Percentiles rank a stretch among this genome's conserved stretches.
Conservation (phyloP, 1,284 basidiomycete genomes). For the Mycena citricolor region DNA sequence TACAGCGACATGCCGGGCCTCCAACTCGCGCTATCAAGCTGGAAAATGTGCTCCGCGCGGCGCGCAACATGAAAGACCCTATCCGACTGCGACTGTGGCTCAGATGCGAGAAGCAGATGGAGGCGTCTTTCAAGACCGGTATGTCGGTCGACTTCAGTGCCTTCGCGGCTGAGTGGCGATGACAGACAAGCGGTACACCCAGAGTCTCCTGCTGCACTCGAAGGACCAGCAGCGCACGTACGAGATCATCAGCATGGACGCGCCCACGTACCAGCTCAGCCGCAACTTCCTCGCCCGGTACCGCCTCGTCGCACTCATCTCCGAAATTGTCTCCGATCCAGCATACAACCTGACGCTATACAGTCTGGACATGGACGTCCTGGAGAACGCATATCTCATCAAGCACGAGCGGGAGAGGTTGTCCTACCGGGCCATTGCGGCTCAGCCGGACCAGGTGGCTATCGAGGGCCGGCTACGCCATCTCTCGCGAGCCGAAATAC, state of each 20-base stretch:
- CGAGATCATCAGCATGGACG: constrained; percentile 10
- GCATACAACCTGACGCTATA: not conserved
- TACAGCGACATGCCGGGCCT: not conserved
- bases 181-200: constrained; percentile 1
- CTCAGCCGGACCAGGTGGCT: not conserved
- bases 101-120: constrained; percentile 3
- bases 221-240: constrained; percentile 7
- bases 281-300: constrained; percentile 13
- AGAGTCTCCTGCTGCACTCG: constrained; percentile 13
- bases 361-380: not conserved
- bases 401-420: constrained; percentile 4
- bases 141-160: not conserved
- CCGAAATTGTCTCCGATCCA: not conserved
- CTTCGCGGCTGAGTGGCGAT: not conserved
- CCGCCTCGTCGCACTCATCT: constrained; percentile 10
- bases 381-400: constrained; percentile 5
- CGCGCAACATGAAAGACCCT: constrained; percentile 2
- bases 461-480: constrained; percentile 9
- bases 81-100: too few relatives aligned
- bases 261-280: not conserved
- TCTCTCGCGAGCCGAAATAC: constrained; percentile 14
- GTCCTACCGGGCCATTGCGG: constrained; percentile 11
- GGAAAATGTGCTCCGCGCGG: not conserved
- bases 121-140: constrained; percentile 16
- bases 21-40: constrained; percentile 5